Percentiles rank a stretch among this genome's conserved stretches.
phyloP scores from a whole-genome alignment of 2,329 filamentous ascomycete species.

The Exophiala aquamarina region DNA sequence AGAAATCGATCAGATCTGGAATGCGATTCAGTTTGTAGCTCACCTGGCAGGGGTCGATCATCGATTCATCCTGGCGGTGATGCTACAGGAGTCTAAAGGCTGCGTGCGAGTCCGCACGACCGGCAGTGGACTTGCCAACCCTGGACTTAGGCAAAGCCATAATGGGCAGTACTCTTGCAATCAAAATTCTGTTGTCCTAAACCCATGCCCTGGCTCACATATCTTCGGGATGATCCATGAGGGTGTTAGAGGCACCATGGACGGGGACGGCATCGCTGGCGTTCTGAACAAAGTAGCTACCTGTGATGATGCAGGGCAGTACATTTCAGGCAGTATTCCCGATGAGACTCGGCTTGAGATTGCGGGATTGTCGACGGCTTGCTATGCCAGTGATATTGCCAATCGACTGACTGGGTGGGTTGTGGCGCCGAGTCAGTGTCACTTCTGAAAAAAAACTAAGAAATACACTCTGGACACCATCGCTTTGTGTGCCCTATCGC shows the following conservation, averaged over 20 bases:
- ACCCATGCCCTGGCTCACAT: constrained; percentile 11
- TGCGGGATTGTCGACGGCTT: no score
- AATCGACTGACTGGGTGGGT: no score
- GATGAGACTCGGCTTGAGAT: no score
- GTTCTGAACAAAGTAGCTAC: not conserved
- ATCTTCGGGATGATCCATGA: constrained; percentile 25
- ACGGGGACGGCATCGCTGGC: constrained; percentile 23
- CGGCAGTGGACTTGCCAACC: constrained; percentile 17
- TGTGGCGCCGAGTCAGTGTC: no score
- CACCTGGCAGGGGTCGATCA: constrained; percentile 29
- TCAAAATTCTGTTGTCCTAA: constrained; percentile 11
- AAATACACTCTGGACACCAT: not conserved
- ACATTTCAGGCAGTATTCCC: no score
- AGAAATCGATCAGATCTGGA: constrained; percentile 25
- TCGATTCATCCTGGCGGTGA: constrained; percentile 33
- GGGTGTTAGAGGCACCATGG: constrained; percentile 14
- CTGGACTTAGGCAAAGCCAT: constrained; percentile 19
- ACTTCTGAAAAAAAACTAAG: not conserved
- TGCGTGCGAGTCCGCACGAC: constrained; percentile 29
- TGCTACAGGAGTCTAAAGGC: constrained; percentile 34
- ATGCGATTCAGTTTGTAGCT: constrained; percentile 27
- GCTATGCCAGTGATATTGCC: no score
- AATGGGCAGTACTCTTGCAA: no score
- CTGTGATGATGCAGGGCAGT: not conserved
- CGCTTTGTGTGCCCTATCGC: no score